Conservation (phyloP, 2,329 filamentous ascomycete species). For the Chaetomium globosum region DNA sequence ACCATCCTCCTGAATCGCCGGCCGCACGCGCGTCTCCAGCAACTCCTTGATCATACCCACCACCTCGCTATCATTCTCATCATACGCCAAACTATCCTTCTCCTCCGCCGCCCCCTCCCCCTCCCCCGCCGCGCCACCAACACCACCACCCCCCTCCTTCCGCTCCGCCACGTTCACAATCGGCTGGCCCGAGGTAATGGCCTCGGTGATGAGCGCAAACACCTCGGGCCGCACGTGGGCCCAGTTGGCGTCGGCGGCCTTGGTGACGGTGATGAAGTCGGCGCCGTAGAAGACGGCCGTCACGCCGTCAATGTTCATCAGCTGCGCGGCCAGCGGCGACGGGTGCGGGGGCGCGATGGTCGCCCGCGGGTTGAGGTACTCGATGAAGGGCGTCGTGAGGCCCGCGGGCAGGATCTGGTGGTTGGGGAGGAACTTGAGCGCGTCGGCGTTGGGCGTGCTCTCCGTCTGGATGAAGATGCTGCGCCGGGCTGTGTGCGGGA, state of each 20-base stretch:
- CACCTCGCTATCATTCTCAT: conserved; percentile 90
- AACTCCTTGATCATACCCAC: conserved; percentile 99
- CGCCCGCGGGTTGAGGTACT: conserved; percentile 86
- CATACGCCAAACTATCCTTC: conserved; percentile 75
- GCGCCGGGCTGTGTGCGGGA: conserved; percentile 48
- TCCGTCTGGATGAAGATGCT: conserved; percentile 99
- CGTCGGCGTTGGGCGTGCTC: conserved; percentile 89
- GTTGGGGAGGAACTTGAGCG: conserved; percentile 94
- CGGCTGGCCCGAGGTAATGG: conserved; percentile 78
- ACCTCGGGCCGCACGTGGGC: conserved; percentile 93
- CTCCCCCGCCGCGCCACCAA: conserved; percentile 41
- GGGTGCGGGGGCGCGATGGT: conserved; percentile 88
- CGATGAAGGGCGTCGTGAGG: conserved; percentile 76
- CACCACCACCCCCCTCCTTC: conserved; percentile 50
- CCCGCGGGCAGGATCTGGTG: conserved; percentile 77
- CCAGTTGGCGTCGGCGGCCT: conserved; percentile 86
- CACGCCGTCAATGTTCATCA: conserved; percentile 94
- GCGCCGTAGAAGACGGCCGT: conserved; percentile 90
- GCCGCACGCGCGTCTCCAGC: conserved; percentile 89
- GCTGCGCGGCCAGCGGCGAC: conserved; percentile 83
- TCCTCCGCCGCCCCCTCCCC: conserved; percentile 54
- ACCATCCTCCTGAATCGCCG: conserved; percentile 95
- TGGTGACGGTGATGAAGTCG: conserved; percentile 97
- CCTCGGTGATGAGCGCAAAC: conserved; percentile 92
- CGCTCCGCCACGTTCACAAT: conserved; percentile 67